These are phyloP conservation scores for Fagopyrum esculentum DNA, from an alignment of 148 eudicot species.

Conservation along the genomic window DNA sequence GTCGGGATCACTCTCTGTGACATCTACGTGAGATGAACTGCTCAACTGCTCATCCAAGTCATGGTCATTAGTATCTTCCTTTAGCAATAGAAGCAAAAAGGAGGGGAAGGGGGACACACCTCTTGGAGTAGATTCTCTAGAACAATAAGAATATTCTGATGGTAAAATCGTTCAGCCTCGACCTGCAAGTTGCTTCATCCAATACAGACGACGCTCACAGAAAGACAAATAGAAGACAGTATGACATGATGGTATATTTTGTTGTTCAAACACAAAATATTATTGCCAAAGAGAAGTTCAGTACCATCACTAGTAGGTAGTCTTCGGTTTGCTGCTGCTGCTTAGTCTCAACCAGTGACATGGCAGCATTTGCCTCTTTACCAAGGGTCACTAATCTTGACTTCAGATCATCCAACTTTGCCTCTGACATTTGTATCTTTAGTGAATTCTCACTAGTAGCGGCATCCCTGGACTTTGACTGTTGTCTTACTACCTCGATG, in stretches of 20 bases:
- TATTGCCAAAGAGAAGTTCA: background rate
- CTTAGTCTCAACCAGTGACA: conserved; percentile 71
- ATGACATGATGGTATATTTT: no score
- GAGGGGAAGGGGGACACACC: conserved; percentile 28
- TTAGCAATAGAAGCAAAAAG: background rate
- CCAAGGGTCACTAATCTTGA: conserved; percentile 59
- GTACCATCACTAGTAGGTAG: conserved; percentile 67
- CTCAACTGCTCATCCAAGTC: conserved; percentile 27
- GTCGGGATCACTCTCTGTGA: conserved; percentile 21
- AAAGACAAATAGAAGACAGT: background rate
- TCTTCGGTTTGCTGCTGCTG: conserved; percentile 66
- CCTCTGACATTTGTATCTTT: conserved; percentile 66
- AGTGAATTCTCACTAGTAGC: conserved; percentile 35
- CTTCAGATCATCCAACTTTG: conserved; percentile 50
- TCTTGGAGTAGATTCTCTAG: conserved; percentile 56
- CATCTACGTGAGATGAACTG: conserved; percentile 19
- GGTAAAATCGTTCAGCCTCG: conserved; percentile 67
- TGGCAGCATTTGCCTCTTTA: conserved; percentile 66
- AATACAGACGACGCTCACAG: background rate
- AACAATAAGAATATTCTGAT: conserved; percentile 38
- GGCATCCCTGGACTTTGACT: conserved; percentile 45
- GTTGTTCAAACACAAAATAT: no score
- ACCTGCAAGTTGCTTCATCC: conserved; percentile 37
- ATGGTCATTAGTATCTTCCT: background rate
- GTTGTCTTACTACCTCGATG: conserved; percentile 54